Conservation (phyloP, 257 asterid species). For the Gentiana straminea region DNA sequence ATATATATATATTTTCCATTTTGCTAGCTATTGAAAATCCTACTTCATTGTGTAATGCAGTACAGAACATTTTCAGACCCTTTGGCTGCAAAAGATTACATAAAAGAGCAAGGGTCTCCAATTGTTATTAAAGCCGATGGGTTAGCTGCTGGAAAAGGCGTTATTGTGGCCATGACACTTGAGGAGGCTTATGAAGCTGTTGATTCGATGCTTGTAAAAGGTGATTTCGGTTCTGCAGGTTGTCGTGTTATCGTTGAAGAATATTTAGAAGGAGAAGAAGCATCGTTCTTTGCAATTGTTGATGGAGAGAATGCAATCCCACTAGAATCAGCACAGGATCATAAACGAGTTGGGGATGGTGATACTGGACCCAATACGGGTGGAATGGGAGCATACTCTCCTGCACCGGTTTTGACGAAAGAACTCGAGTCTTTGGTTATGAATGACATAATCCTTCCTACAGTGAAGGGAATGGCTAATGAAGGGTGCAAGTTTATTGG, state of each 20-base stretch:
- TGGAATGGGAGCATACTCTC: constrained; percentile 98
- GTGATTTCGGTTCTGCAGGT: constrained; percentile 78
- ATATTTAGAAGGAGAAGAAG: constrained; percentile 91
- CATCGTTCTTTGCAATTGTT: constrained; percentile 80
- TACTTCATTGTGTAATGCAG: constrained; percentile 30
- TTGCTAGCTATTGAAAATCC: too few species aligned
- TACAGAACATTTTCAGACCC: constrained; percentile 67
- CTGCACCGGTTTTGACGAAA: constrained; percentile 82
- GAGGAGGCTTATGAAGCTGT: constrained; percentile 83
- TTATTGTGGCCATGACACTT: constrained; percentile 66
- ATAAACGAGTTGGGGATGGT: constrained; percentile 91
- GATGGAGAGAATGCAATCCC: constrained; percentile 93
- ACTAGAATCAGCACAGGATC: constrained; percentile 94
- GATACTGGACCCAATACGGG: constrained; percentile 95
- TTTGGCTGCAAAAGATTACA: constrained; percentile 59
- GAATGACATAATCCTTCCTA: constrained; percentile 73
- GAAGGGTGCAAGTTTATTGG: constrained; percentile 96
- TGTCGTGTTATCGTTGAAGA: constrained; percentile 70
- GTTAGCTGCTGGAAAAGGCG: constrained; percentile 96
- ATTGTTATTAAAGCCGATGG: constrained; percentile 94
- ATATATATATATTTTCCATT: too few species aligned
- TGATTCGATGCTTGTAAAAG: constrained; percentile 79
- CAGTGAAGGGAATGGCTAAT: constrained; percentile 84
- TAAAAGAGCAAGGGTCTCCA: constrained; percentile 68
- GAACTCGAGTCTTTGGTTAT: constrained; percentile 67